Base-by-base conservation (phyloP, 2,329 filamentous ascomycete genomes). In the Amauroascus verrucosus region DNA sequence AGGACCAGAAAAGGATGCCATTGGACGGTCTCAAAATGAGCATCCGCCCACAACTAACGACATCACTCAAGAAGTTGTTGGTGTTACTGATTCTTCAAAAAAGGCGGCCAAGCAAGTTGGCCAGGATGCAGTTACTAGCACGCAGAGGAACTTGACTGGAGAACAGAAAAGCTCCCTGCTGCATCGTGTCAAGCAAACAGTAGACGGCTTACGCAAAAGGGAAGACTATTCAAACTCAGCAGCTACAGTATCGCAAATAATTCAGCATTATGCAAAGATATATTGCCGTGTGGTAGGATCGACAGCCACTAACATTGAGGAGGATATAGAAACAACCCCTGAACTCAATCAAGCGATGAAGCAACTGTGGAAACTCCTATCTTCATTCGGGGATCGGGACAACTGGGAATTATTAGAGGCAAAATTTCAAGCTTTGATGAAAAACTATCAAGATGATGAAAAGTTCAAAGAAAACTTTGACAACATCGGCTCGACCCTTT, bases 151-250 rank as follows among this genome's bases (percentile, higher is more conserved):
- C 61, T 65, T 91, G 3, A 75, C 77, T 0, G 84, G 85, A 1
- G 81, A 85, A 3, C 84, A 94, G 63, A 83, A 81, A 54, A 78
- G 87, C 38, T 83, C 86, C 0, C 70, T 97, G 53, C 63, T 91
- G 5, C 77, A 83, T 59, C 83, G 90, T 5, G 72, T 97, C 48
- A 91, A 90, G 67, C 76, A 85, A 61, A 83, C 85, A 0, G 82
- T 97, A 2, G 60, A 80, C 13, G 86, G 85, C 37, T 77, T 97
- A 13, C 78, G 86, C 6, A 78, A 87, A 62, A 82, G 86, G 49
- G 80, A 78, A 6, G 88, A 95, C 65, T 97, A 97, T 66, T 82
- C 85, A 0, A 83, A 90, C 46, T 95, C 90, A 0, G 88, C 95
- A 0, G 88, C 86, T 0, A 88, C 83, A 0, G 69, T 97, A 30